Percentiles rank a stretch among this genome's conserved stretches.
Conservation (phyloP, 163 green algal genomes). For the Chlorella variabilis region DNA sequence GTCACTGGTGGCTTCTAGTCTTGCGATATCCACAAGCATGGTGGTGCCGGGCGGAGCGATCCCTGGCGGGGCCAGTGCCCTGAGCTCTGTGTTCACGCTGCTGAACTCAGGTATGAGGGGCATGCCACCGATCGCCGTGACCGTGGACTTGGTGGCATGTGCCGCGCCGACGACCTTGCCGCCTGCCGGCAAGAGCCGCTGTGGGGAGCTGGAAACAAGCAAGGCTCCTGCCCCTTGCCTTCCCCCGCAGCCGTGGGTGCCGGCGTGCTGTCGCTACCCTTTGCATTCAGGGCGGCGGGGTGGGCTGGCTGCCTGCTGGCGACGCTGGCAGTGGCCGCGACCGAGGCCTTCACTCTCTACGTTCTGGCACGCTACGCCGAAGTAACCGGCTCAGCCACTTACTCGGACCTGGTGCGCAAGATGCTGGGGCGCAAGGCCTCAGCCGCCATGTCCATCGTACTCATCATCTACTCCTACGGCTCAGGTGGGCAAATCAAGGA, state of each 20-base stretch:
- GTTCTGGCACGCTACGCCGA: constrained; percentile 74
- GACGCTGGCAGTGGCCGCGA: constrained; percentile 46
- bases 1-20: too few relatives aligned
- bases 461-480: constrained; percentile 77
- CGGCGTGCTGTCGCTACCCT: constrained; percentile 80
- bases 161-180: background rate
- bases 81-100: constrained; percentile 63
- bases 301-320: constrained; percentile 55
- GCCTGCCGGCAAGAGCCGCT: too few relatives aligned
- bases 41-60: background rate
- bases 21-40: background rate
- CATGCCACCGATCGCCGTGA: too few relatives aligned
- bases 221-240: background rate
- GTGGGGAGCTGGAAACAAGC: too few relatives aligned
- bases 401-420: constrained; percentile 40
- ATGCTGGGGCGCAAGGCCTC: constrained; percentile 45
- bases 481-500: constrained; percentile 40
- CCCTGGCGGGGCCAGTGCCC: background rate
- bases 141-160: too few relatives aligned
- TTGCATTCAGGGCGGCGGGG: constrained; percentile 63
- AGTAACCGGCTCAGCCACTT: constrained; percentile 53
- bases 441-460: constrained; percentile 52
- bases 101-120: constrained; percentile 64
- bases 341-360: constrained; percentile 72
- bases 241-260: constrained; percentile 67